Conservation (phyloP, 1,139 yeast genomes). For the Ogataea hybrid region DNA sequence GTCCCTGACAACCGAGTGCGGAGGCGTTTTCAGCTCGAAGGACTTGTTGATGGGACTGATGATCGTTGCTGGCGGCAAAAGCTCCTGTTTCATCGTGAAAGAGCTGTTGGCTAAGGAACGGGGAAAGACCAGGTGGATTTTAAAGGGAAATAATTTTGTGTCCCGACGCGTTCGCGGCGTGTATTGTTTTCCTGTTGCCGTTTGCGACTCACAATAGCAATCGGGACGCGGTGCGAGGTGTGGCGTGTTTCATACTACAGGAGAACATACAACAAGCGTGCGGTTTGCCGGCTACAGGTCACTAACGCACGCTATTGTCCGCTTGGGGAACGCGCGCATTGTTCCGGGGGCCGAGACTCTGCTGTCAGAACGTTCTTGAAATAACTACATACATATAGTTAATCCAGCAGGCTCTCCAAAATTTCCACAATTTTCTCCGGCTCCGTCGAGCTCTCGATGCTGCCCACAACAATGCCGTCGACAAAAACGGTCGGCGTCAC, state of each 20-base stretch:
- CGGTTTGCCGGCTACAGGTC: not conserved
- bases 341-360: too few species aligned
- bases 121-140: constrained; percentile 6
- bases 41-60: constrained; percentile 21
- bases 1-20: constrained; percentile 27
- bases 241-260: constrained; percentile 9
- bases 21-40: constrained; percentile 30
- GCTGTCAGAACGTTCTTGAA: too few species aligned
- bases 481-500: constrained; percentile 80
- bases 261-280: not conserved
- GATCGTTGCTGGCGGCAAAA: constrained; percentile 18
- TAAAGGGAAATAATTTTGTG: constrained; percentile 1
- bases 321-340: not conserved
- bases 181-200: constrained; percentile 7
- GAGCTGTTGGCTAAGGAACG: constrained; percentile 6
- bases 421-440: constrained; percentile 33
- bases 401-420: constrained; percentile 21
- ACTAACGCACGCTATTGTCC: not conserved
- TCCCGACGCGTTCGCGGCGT: constrained; percentile 13
- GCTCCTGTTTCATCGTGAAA: constrained; percentile 16
- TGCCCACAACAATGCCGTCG: constrained; percentile 55
- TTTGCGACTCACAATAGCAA: not conserved
- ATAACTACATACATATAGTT: not conserved
- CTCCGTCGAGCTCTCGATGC: constrained; percentile 44
- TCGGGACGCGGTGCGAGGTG: constrained; percentile 14